Evolutionary conservation across 768 basidiomycete genomes (phyloP).

Genomic region (Symmetrospora coprosmae): DNA sequence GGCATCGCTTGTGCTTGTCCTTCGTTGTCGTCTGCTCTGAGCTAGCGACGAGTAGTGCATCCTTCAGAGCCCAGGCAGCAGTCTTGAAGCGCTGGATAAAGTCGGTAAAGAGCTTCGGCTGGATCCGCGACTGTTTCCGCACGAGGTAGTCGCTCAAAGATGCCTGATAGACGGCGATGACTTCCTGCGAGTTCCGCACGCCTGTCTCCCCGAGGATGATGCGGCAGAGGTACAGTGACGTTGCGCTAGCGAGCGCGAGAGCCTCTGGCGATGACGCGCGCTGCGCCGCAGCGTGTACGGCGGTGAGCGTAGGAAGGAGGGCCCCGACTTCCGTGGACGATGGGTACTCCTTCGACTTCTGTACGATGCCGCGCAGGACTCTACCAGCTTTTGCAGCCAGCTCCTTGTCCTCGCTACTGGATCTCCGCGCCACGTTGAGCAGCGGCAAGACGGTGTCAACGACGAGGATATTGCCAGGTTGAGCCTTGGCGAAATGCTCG

Average conservation of each 20-base stretch:
- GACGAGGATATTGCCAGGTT: slow-evolving; percentile 56
- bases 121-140: slow-evolving; percentile 1
- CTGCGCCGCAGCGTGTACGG: neutral
- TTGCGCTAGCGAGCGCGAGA: neutral
- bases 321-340: neutral
- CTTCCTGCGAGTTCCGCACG: neutral
- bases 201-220: neutral
- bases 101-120: neutral
- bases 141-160: slow-evolving; percentile 9
- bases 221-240: slow-evolving; percentile 4
- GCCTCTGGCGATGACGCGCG: neutral
- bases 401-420: slow-evolving; percentile 2
- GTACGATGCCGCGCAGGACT: neutral
- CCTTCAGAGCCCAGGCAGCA: neutral
- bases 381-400: neutral
- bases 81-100: slow-evolving; percentile 3
- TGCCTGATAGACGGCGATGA: neutral
- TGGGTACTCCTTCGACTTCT: slow-evolving; percentile 11
- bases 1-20: neutral
- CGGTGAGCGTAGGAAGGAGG: neutral
- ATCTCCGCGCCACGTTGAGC: slow-evolving; percentile 48
- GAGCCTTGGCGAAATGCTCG: slow-evolving; percentile 64
- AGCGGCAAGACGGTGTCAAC: slow-evolving; percentile 60
- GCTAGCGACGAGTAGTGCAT: slow-evolving; percentile 4
- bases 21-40: neutral